Base-by-base conservation (phyloP, 345 rosid species). In the Gossypioides kirkii region DNA sequence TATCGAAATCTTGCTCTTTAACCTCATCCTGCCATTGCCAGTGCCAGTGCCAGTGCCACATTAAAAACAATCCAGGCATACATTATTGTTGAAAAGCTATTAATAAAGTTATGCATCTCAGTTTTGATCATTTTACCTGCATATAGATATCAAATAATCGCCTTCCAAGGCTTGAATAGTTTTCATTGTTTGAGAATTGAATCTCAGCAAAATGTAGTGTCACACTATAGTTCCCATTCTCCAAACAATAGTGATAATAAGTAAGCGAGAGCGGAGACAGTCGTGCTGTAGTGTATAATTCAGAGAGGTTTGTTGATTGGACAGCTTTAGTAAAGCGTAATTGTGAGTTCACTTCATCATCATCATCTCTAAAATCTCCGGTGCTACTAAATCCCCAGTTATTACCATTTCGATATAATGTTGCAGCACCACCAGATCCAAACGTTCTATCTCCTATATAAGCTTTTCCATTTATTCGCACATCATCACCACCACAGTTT, bases 341-440 rank as follows among this genome's bases (percentile, higher is more conserved):
- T 32, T 12, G 75, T 45, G 8, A 23, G 38, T 79, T 60, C 14
- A 0, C 68, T 12, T 49, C 66, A 67, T 79, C 74, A 10, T 68
- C 0, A 49, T 81, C 83, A 61, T 85, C 86, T 75, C 60, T 62
- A 71, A 78, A 85, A 74, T 85, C 82, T 28, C 88, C 88, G 18
- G 79, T 81, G 83, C 73, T 85, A 52, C 82, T 83, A 58, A 81
- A 76, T 60, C 86, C 88, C 88, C 85, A 83, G 54, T 75, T 70
- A 58, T 70, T 36, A 11, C 11, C 61, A 41, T 56, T 49, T 28
- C 32, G 18, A 71, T 56, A 75, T 67, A 68, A 71, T 13, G 53
- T 61, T 59, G 81, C 84, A 55, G 80, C 65, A 46, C 67, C 67
- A 69, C 81, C 84, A 62, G 66, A 75, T 26, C 7, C 23, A 7